Conservation (phyloP, 306 rosid genomes). For the Prunus mira region DNA sequence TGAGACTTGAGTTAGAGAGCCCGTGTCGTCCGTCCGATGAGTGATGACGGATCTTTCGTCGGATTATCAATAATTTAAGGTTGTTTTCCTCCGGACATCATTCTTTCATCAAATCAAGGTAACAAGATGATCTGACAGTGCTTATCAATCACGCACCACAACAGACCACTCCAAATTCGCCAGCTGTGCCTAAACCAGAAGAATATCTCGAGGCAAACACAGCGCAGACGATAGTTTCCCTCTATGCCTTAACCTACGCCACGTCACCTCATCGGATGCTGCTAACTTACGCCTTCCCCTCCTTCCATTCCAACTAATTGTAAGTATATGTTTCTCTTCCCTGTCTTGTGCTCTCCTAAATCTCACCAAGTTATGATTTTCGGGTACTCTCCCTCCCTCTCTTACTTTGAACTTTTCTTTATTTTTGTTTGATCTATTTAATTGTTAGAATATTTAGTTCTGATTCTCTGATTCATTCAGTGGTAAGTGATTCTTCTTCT, state of each 20-base stretch:
- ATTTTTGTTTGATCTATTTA: neutral
- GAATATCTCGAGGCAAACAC: neutral
- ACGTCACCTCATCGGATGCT: constrained; percentile 8
- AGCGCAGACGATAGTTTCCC: neutral
- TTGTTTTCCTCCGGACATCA: neutral
- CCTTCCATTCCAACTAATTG: neutral
- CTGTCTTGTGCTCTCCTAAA: neutral
- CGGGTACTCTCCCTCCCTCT: neutral
- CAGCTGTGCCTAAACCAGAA: neutral
- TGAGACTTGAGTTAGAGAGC: too few species aligned
- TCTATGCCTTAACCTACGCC: neutral
- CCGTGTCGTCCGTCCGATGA: too few species aligned
- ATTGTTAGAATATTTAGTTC: neutral
- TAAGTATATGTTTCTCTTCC: neutral
- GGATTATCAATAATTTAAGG: too few species aligned
- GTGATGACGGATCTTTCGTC: too few species aligned
- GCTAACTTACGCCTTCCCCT: constrained; percentile 18
- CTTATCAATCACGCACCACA: neutral
- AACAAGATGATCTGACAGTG: neutral
- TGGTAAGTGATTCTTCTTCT: neutral
- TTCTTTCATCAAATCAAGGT: too few species aligned
- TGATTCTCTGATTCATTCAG: neutral
- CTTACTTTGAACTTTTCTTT: neutral
- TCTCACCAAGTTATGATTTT: neutral
- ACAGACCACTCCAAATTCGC: neutral